Conservation (phyloP, 805 yeast species). For the Pichia scutulata region DNA sequence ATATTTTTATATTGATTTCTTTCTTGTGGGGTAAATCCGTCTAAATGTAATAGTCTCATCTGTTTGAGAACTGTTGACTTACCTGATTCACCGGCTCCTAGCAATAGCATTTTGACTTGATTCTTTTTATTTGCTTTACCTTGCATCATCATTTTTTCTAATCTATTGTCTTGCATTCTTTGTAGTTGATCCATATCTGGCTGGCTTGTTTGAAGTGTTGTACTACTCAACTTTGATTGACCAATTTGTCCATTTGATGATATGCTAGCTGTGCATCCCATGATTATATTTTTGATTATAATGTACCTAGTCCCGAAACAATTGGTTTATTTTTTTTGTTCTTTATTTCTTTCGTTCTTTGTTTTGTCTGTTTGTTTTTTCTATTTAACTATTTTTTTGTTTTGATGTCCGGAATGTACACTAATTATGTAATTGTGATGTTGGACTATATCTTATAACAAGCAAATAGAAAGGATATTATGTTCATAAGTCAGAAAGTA, state of each 20-base stretch:
- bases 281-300: not conserved
- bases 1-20: conserved; percentile 74
- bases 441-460: not conserved
- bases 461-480: not conserved
- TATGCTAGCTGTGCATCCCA: conserved; percentile 69
- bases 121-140: conserved; percentile 47
- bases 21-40: conserved; percentile 77
- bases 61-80: conserved; percentile 90
- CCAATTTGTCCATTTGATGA: conserved; percentile 11
- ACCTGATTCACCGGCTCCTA: conserved; percentile 95
- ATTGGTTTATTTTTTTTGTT: no score
- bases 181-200: conserved; percentile 5
- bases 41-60: conserved; percentile 75
- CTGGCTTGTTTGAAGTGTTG: conserved; percentile 14
- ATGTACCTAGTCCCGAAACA: not conserved
- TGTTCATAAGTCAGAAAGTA: not conserved
- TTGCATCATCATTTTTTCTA: conserved; percentile 53
- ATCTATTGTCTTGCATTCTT: conserved; percentile 29
- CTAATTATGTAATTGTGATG: conserved; percentile 1
- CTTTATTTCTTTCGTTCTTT: no score
- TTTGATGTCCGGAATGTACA: no score
- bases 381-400: no score
- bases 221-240: not conserved
- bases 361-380: not conserved
- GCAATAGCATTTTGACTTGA: conserved; percentile 62